These are phyloP conservation scores for Sarcomyxa edulis DNA, from an alignment of 768 basidiomycete species.

Conservation along the genomic window DNA sequence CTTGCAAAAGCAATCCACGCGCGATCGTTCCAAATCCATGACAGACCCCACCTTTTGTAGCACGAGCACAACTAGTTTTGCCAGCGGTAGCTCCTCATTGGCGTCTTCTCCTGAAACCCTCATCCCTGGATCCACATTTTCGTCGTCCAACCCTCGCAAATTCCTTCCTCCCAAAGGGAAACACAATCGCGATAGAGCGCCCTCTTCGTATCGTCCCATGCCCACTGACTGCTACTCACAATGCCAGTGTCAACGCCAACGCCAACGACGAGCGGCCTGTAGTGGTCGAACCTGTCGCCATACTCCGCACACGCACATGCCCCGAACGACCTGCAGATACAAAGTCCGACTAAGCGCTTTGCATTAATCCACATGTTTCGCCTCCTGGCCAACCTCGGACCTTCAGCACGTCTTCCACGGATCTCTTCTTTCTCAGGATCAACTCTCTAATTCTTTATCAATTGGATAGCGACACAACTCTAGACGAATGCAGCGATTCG, in stretches of 20 bases:
- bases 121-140: no score
- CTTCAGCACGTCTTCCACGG: slow-evolving; percentile 65
- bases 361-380: slow-evolving; percentile 40
- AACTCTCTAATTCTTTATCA: slow-evolving; percentile 42
- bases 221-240: neutral
- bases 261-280: slow-evolving; percentile 48
- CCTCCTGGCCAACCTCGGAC: slow-evolving; percentile 65
- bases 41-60: slow-evolving; percentile 32
- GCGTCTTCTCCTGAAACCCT: slow-evolving; percentile 21
- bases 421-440: slow-evolving; percentile 37
- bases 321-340: slow-evolving; percentile 50
- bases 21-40: slow-evolving; percentile 57
- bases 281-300: slow-evolving; percentile 57
- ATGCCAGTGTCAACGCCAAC: no score
- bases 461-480: slow-evolving; percentile 84
- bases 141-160: slow-evolving; percentile 23
- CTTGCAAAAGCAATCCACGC: slow-evolving; percentile 51
- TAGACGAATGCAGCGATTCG: slow-evolving; percentile 74
- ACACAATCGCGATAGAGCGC: no score
- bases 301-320: slow-evolving; percentile 50
- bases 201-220: slow-evolving; percentile 7
- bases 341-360: slow-evolving; percentile 32
- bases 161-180: slow-evolving; percentile 27
- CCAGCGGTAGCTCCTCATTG: slow-evolving; percentile 23
- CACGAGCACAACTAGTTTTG: slow-evolving; percentile 34